Evolutionary conservation across 306 rosid genomes (phyloP).

Genomic region (Albizia julibrissin): DNA sequence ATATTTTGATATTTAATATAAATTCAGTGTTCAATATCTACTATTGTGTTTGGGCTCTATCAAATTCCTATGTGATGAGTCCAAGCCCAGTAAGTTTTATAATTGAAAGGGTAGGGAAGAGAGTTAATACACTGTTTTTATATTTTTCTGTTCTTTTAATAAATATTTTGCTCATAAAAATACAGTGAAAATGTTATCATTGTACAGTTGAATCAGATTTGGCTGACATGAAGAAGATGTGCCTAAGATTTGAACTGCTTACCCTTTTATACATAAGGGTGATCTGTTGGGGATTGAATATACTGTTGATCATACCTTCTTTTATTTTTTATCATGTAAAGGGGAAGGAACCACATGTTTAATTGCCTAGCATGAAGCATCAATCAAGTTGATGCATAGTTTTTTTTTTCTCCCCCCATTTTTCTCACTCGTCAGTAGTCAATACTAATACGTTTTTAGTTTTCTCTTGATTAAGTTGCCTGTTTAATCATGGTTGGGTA

Average conservation of each 20-base stretch:
- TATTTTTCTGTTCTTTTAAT: neutral
- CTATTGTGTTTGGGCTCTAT: neutral
- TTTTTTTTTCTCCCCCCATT: neutral
- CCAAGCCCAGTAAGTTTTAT: neutral
- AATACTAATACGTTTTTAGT: neutral
- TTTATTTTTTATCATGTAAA: neutral
- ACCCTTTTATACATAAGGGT: neutral
- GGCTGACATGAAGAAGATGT: constrained; percentile 5
- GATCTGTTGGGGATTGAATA: constrained; percentile 27
- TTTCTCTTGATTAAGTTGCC: constrained; percentile 27
- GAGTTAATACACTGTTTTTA: neutral
- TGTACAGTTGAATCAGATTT: constrained; percentile 5
- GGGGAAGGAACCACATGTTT: constrained; percentile 16
- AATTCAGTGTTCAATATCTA: neutral
- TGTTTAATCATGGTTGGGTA: constrained; percentile 16
- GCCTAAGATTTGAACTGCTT: neutral
- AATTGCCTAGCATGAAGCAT: constrained; percentile 14
- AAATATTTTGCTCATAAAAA: neutral
- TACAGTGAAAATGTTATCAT: neutral
- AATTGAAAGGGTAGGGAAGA: no score
- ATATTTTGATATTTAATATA: neutral
- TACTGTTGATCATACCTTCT: neutral
- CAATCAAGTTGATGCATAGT: neutral
- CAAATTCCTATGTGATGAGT: neutral
- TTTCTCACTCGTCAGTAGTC: neutral